Evolutionary conservation across 306 rosid species (phyloP).

Genomic region (Mimosa pudica): DNA sequence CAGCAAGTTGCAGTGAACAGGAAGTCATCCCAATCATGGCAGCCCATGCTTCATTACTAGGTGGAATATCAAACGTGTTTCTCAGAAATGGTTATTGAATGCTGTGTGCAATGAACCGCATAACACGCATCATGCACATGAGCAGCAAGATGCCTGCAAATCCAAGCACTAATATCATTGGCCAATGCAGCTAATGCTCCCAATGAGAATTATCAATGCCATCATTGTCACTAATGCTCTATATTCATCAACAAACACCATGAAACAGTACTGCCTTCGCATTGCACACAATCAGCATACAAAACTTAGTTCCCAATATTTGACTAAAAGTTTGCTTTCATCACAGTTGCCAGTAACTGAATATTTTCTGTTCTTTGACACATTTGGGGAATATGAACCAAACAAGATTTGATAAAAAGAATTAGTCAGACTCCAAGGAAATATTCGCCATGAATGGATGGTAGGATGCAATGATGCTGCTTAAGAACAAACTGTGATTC

Average conservation of each 20-base stretch:
- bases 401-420: conserved; percentile 1
- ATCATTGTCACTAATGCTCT: conserved; percentile 6
- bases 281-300: conserved; percentile 30
- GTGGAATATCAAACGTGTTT: conserved; percentile 1
- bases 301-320: background rate
- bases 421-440: background rate
- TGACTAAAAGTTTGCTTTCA: conserved; percentile 2
- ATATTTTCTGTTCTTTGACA: conserved; percentile 12
- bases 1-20: conserved; percentile 9
- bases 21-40: background rate
- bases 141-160: conserved; percentile 20
- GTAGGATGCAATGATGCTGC: conserved; percentile 23
- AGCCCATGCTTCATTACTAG: conserved; percentile 16
- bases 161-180: conserved; percentile 21
- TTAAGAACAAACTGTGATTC: conserved; percentile 24
- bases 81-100: conserved; percentile 3
- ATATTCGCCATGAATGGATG: background rate
- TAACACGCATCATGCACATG: background rate
- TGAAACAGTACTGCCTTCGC: conserved; percentile 8
- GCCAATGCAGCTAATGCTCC: conserved; percentile 7
- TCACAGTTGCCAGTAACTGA: background rate
- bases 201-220: conserved; percentile 12
- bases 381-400: conserved; percentile 1
- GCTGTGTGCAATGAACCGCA: background rate
- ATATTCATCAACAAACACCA: background rate